Percentiles rank a stretch among this genome's conserved stretches.
Conservation (phyloP, 441 rosid genomes). For the Heliophila coronopifolia region DNA sequence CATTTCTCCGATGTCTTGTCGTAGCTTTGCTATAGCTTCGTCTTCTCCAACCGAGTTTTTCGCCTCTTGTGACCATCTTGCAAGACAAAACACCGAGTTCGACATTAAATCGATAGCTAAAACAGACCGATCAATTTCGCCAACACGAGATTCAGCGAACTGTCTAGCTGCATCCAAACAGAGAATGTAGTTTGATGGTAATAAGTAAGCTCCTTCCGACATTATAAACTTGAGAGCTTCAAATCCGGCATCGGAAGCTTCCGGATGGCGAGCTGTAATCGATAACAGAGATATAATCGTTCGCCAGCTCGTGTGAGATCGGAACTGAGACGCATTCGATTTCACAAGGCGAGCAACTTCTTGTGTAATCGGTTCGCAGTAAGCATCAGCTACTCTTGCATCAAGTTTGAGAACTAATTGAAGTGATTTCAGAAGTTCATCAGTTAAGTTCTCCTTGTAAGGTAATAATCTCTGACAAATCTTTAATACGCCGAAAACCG, state of each 20-base stretch:
- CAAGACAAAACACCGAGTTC: conserved; percentile 52
- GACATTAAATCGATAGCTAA: conserved; percentile 57
- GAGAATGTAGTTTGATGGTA: conserved; percentile 56
- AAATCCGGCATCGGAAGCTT: conserved; percentile 68
- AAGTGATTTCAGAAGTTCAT: conserved; percentile 63
- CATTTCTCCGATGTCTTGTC: conserved; percentile 64
- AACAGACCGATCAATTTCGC: conserved; percentile 48
- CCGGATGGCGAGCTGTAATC: conserved; percentile 72
- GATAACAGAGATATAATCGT: conserved; percentile 57
- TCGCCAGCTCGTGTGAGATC: conserved; percentile 65
- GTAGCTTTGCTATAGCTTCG: conserved; percentile 34
- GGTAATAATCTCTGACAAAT: conserved; percentile 67
- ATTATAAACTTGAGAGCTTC: conserved; percentile 54
- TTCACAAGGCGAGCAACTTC: conserved; percentile 66
- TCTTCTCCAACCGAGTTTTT: conserved; percentile 44
- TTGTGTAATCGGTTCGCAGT: conserved; percentile 65
- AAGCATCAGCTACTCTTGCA: conserved; percentile 70
- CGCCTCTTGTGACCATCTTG: conserved; percentile 53
- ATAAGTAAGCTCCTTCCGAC: conserved; percentile 54
- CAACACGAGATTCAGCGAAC: conserved; percentile 71
- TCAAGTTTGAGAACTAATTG: conserved; percentile 70
- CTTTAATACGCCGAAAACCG: conserved; percentile 61
- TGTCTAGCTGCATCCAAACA: conserved; percentile 61
- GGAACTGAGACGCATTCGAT: conserved; percentile 57
- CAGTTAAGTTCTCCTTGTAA: conserved; percentile 62